phyloP scores from a whole-genome alignment of 2,329 filamentous ascomycete genomes.

The Ophiostoma ips region DNA sequence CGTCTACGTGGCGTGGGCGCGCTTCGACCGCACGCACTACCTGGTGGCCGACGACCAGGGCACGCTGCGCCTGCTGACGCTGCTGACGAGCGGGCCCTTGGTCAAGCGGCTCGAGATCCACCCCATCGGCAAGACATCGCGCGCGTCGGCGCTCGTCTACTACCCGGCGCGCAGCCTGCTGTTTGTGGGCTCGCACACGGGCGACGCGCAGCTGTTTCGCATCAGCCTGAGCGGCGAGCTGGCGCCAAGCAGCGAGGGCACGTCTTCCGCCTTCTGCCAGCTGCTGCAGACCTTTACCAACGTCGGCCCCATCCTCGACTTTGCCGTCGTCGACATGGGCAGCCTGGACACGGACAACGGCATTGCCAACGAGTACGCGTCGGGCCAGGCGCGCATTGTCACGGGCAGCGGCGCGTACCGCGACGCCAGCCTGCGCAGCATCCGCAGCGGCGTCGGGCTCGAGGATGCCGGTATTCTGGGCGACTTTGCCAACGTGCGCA shows the following conservation, averaged over 20 bases:
- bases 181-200: slow-evolving; percentile 85
- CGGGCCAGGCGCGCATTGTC: slow-evolving; percentile 84
- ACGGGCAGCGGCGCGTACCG: slow-evolving; percentile 83
- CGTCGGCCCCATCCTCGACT: slow-evolving; percentile 81
- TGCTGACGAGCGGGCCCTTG: slow-evolving; percentile 50
- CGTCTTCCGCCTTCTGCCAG: slow-evolving; percentile 30
- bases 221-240: slow-evolving; percentile 37
- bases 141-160: slow-evolving; percentile 67
- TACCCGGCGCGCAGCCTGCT: slow-evolving; percentile 58
- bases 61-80: slow-evolving; percentile 67
- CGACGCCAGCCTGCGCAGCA: slow-evolving; percentile 77
- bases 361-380: slow-evolving; percentile 75
- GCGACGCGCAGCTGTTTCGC: slow-evolving; percentile 72
- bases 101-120: slow-evolving; percentile 62
- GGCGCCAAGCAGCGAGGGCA: slow-evolving; percentile 4
- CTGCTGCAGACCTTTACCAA: slow-evolving; percentile 67
- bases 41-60: slow-evolving; percentile 90
- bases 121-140: slow-evolving; percentile 51
- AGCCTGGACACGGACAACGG: slow-evolving; percentile 66
- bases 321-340: slow-evolving; percentile 91
- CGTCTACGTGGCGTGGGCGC: slow-evolving; percentile 85
- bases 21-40: slow-evolving; percentile 68
- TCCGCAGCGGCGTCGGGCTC: slow-evolving; percentile 84
- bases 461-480: slow-evolving; percentile 75
- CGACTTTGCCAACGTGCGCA: slow-evolving; percentile 60